Conservation (phyloP, 495 filamentous ascomycete genomes). For the Friedmanniomyces simplex region DNA sequence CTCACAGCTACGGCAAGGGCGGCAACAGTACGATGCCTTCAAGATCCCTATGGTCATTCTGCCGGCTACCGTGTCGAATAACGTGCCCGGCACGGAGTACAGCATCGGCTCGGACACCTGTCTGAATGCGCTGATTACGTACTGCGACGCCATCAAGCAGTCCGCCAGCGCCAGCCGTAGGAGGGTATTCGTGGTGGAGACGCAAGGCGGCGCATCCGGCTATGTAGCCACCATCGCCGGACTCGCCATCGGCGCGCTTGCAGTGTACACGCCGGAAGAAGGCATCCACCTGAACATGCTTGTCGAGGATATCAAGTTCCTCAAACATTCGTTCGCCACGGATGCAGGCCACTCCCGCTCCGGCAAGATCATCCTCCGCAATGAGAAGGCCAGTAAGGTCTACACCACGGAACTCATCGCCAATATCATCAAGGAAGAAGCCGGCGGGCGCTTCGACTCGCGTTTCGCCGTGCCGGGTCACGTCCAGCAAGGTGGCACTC, state of each 20-base stretch:
- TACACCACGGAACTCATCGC: constrained; percentile 90
- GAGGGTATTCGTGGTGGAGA: constrained; percentile 94
- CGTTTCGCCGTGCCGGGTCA: constrained; percentile 89
- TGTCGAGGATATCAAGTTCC: constrained; percentile 76
- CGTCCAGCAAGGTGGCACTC: constrained; percentile 91
- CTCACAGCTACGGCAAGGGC: constrained; percentile 70
- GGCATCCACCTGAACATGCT: constrained; percentile 92
- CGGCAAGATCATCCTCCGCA: constrained; percentile 87
- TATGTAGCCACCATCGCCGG: constrained; percentile 90
- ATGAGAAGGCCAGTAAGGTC: constrained; percentile 80
- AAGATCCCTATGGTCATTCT: constrained; percentile 88
- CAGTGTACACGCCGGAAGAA: constrained; percentile 96
- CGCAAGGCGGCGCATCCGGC: constrained; percentile 87
- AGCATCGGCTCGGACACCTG: constrained; percentile 95
- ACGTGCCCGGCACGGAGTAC: constrained; percentile 96
- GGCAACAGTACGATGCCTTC: constrained; percentile 67
- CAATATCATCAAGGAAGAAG: constrained; percentile 90
- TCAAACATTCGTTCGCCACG: constrained; percentile 71
- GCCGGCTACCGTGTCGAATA: constrained; percentile 97
- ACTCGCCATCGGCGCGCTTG: constrained; percentile 79
- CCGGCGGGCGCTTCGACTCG: constrained; percentile 85
- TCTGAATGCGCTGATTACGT: constrained; percentile 87
- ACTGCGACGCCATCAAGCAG: constrained; percentile 96
- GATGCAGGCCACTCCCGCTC: constrained; percentile 86
- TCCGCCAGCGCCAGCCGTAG: constrained; percentile 86